Base-by-base conservation (phyloP, 2,329 filamentous ascomycete genomes). In the Fusarium continuum region DNA sequence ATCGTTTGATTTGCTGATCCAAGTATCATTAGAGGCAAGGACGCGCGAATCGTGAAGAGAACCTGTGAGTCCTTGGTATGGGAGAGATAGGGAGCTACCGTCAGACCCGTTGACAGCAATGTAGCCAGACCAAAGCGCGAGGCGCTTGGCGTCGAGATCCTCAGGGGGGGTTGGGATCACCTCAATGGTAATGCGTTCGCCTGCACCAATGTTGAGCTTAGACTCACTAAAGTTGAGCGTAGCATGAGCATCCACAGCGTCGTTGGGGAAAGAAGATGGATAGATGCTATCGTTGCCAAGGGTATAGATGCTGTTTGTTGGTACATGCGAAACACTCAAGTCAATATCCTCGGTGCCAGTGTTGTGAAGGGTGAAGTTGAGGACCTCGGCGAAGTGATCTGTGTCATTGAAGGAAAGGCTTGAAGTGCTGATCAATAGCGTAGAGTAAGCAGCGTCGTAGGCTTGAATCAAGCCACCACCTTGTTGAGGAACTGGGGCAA, bases 331-430 rank as follows among this genome's bases (percentile, higher is more conserved):
- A 14, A 89, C 73, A 4, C 77, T 76, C 72, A 86, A 87, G 5
- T 80, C 82, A 46, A 86, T 70, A 1, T 76, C 72, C 26, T 77
- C 74, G 20, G 73, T 74, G 36, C 82, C 84, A 9, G 77, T 77
- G 77, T 89, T 89, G 65, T 74, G 78, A 65, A 89, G 78, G 41
- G 77, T 81, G 67, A 89, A 86, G 63, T 81, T 80, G 35, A 80
- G 76, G 7, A 74, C 75, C 19, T 77, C 71, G 41, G 74, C 72
- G 60, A 86, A 82, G 76, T 88, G 72, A 60, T 84, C 83, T 1
- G 85, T 86, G 71, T 89, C 87, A 69, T 89, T 88, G 76, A 89
- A 88, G 2, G 84, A 80, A n/a, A 90, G 73, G 69, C 81, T 84
- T 20, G 83, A 83, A 11, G 79, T 79, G 68, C 80, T 82, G 19